These are phyloP conservation scores for Magnaporthiopsis incrustans DNA, from an alignment of 2,329 filamentous ascomycete genomes.

Conservation along the genomic window DNA sequence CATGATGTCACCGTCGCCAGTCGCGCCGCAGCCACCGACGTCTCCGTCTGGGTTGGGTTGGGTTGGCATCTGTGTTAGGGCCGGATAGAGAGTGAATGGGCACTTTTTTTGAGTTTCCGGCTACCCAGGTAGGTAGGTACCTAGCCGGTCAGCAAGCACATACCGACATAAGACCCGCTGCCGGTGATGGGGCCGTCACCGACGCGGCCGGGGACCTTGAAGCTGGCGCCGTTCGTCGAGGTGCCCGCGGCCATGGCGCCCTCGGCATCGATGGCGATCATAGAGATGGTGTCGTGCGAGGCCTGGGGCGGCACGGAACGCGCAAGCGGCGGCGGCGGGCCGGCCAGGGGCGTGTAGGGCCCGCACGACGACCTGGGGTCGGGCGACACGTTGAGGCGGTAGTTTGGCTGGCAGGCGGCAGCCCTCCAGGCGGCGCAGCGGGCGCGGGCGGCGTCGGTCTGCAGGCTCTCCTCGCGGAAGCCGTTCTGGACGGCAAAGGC, in stretches of 20 bases:
- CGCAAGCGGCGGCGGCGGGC: neutral
- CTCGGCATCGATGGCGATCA: slow-evolving; percentile 35
- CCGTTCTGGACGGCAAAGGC: slow-evolving; percentile 44
- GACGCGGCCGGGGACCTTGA: slow-evolving; percentile 47
- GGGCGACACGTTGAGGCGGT: slow-evolving; percentile 36
- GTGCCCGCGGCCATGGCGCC: slow-evolving; percentile 46
- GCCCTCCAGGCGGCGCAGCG: slow-evolving; percentile 35
- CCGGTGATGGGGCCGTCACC: slow-evolving; percentile 48
- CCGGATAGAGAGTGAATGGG: neutral
- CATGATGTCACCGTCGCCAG: slow-evolving; percentile 50
- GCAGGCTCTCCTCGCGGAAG: slow-evolving; percentile 36
- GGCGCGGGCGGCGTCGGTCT: slow-evolving; percentile 30
- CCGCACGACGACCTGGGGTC: slow-evolving; percentile 35
- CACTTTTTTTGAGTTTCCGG: too few relatives aligned
- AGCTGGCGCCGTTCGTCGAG: slow-evolving; percentile 45
- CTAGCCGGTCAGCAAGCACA: neutral
- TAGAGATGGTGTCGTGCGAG: slow-evolving; percentile 46
- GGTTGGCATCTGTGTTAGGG: neutral
- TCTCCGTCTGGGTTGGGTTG: slow-evolving; percentile 29
- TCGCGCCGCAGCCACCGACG: slow-evolving; percentile 47
- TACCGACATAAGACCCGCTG: slow-evolving; percentile 41
- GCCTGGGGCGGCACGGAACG: slow-evolving; percentile 8
- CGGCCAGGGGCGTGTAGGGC: slow-evolving; percentile 32
- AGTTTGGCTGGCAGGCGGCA: slow-evolving; percentile 40
- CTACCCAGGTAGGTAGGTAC: too few relatives aligned